Evolutionary conservation across 331 rosid genomes (phyloP).

Genomic region (Acacia concinna): DNA sequence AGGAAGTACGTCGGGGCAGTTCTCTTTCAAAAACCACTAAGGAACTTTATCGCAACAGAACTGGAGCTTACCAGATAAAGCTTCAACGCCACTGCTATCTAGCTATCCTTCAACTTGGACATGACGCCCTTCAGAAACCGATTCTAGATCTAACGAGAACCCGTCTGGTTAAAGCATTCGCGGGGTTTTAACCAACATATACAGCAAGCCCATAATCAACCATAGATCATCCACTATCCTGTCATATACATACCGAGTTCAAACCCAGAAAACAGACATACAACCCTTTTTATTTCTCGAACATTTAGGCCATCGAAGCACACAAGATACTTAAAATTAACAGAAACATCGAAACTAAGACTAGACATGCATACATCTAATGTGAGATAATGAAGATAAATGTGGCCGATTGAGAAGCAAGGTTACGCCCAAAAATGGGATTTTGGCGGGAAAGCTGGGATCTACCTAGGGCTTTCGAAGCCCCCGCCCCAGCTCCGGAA

Average conservation of each 20-base stretch:
- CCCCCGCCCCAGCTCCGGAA: slow-evolving; percentile 14
- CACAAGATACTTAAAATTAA: background rate
- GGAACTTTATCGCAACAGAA: slow-evolving; percentile 45
- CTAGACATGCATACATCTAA: background rate
- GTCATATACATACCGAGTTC: slow-evolving; percentile 55
- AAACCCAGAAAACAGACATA: slow-evolving; percentile 54
- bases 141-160: slow-evolving; percentile 30
- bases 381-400: slow-evolving; percentile 3
- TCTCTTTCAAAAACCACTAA: slow-evolving; percentile 32
- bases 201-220: slow-evolving; percentile 29
- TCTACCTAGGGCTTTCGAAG: slow-evolving; percentile 50
- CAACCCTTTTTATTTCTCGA: background rate
- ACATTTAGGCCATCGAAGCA: background rate
- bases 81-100: slow-evolving; percentile 21
- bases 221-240: slow-evolving; percentile 63
- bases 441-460: slow-evolving; percentile 72
- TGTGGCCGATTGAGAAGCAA: slow-evolving; percentile 35
- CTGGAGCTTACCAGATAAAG: slow-evolving; percentile 30
- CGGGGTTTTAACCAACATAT: slow-evolving; percentile 30
- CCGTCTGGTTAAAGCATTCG: slow-evolving; percentile 27
- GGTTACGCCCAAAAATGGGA: slow-evolving; percentile 32
- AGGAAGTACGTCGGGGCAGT: slow-evolving; percentile 34
- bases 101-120: slow-evolving; percentile 10
- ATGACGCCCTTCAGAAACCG: slow-evolving; percentile 8
- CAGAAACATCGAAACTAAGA: background rate